Evolutionary conservation across 208 protist genomes (phyloP).

Genomic region (Crithidia acanthocephali): DNA sequence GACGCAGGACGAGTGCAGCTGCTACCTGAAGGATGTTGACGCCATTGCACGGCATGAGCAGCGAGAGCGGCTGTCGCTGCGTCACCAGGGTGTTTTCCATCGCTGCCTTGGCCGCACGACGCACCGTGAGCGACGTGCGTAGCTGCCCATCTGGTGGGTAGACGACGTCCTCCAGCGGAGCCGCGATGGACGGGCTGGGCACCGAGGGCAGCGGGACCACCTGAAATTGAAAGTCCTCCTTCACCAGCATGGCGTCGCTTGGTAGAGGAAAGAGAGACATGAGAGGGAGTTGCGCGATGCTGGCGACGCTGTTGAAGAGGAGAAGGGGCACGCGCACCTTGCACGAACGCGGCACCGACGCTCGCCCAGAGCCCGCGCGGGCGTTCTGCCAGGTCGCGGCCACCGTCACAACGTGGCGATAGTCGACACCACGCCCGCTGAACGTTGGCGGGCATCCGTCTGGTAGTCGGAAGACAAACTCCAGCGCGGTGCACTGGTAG

Average conservation of each 20-base stretch:
- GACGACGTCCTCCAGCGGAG: constrained; percentile 35
- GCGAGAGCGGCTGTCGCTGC: constrained; percentile 35
- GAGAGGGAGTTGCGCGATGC: constrained; percentile 32
- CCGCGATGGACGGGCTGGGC: constrained; percentile 36
- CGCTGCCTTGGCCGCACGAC: constrained; percentile 17
- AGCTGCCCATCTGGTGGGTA: constrained; percentile 34
- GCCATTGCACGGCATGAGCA: constrained; percentile 32
- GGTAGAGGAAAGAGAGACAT: constrained; percentile 44
- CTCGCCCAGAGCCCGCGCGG: background rate
- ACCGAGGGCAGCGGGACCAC: constrained; percentile 34
- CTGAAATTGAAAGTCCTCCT: constrained; percentile 37
- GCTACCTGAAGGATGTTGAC: constrained; percentile 33
- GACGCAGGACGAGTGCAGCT: constrained; percentile 41
- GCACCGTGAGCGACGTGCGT: constrained; percentile 27
- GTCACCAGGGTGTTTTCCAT: constrained; percentile 21
- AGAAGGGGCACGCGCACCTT: constrained; percentile 20
- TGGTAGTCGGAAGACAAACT: constrained; percentile 53
- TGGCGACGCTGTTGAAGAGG: constrained; percentile 32
- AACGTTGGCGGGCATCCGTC: constrained; percentile 58
- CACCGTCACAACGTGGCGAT: constrained; percentile 23
- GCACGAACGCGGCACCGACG: constrained; percentile 4
- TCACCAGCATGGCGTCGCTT: constrained; percentile 14
- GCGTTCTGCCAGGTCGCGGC: constrained; percentile 26
- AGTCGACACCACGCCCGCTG: constrained; percentile 35
- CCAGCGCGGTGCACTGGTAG: constrained; percentile 30